Evolutionary conservation across 306 rosid genomes (phyloP), one percentile per base, ranked within the genome.

Genomic region (Nissolia schottii): DNA sequence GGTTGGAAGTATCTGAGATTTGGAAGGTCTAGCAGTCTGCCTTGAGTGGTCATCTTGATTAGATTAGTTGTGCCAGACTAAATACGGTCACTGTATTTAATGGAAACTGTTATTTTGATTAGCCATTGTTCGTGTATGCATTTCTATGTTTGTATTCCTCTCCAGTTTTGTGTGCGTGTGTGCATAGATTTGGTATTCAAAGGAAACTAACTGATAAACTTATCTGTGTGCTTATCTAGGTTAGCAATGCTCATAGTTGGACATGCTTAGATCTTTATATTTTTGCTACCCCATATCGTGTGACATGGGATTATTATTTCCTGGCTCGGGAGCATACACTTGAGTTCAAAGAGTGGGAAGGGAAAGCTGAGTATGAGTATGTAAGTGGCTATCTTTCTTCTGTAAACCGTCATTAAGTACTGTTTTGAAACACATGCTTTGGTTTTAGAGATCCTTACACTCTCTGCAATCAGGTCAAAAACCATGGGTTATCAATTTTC

Each of bases 251-350:
- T 74, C 96, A 95, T 71, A 95, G 99, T 73, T 95, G 93, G 96
- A 86, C 92, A 22, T 95, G 99, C 60, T 74, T 95, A 68, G 99
- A 95, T 85, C 67, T 95, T 56, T 95, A 95, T 77, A 76, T 95
- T 76, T 95, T 91, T 78, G 99, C 96, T 14, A 95, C 97, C 29
- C 97, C 99, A n/a, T 91, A 91, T 78, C 88, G 93, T 1, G 96
- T 89, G 46, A 84, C 97, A 2, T 95, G 99, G 99, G 99, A 91
- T 82, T 95, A 95, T 80, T 95, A 95, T 83, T 84, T 89, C 70
- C 81, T 85, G 54, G 69, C 93, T 11, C 94, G 97, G 75, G 99
- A 95, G 79, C 99, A 95, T 82, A 95, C 97, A 1, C 82, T 91
- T n/a, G 91, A 91, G 70, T 70, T 95, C 70, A 77, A 81, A 19